Base-by-base conservation (phyloP, 441 rosid species). In the Melastoma candidum region DNA sequence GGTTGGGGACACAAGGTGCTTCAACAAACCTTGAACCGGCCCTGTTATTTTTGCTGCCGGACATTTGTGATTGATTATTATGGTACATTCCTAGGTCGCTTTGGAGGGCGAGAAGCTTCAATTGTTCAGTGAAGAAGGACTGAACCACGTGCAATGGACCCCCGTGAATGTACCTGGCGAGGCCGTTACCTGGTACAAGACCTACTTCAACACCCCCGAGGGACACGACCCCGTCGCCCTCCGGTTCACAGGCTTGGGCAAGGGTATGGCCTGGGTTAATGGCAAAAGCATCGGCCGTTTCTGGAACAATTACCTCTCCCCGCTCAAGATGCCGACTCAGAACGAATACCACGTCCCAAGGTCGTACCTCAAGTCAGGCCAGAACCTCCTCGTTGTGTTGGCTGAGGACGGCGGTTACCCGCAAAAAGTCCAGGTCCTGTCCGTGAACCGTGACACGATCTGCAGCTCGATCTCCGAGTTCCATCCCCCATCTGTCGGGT, bases 211-310 rank as follows among this genome's bases (percentile, higher is more conserved):
- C 54, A 77, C 76, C 7, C 99, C 97, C 3, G 84, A 83, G 71
- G 93, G 95, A 54, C 10, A 63, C 49, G 60, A 72, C 13, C 80
- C 97, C 0, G 65, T 83, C 24, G 87, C 75, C 22, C 52, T 94
- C 44, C 58, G 76, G 10, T 77, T 85, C 80, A 61, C 52, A 3
- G 75, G 79, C 2, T 87, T 90, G 95, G 73, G 74, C 0, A 94
- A 94, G 68, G 96, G 97, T 17, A 71, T 85, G 82, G 71, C 82
- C 49, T 94, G 96, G 95, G 70, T 94, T 29, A 94, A 94, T 26
- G 97, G 97, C 4, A 65, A 71, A 51, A 83, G 77, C 74, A 79
- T 94, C 12, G 97, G 99, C 27, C 74, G 99, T 11, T 77, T 87
- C 58, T 94, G 99, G 99, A 66, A 74, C 76, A 71, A 88, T n/a